A percentile compares a stretch with the other conserved stretches of the same genome.
Evolutionary conservation across 192 early-diverging fungal species (phyloP).

Genomic region (Spizellomyces punctatus): DNA sequence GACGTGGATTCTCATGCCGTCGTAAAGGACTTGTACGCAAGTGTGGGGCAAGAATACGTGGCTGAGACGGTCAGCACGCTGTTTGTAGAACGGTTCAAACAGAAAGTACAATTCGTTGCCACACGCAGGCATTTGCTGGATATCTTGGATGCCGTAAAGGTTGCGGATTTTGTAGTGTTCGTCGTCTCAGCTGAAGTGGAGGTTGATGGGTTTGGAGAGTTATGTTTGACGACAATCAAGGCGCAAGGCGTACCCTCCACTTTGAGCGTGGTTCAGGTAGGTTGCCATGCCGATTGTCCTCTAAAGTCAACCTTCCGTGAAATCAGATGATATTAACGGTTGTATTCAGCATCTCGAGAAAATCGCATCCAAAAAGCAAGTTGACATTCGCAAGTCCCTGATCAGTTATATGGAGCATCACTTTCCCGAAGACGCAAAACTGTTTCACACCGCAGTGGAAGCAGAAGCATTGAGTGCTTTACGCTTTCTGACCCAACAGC

Average conservation of each 20-base stretch:
- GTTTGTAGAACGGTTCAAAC: constrained; percentile 78
- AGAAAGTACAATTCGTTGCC: constrained; percentile 84
- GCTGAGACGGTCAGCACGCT: constrained; percentile 7
- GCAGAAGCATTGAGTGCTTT: constrained; percentile 67
- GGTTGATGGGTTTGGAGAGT: constrained; percentile 92
- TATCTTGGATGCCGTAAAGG: constrained; percentile 86
- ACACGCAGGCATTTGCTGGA: constrained; percentile 77
- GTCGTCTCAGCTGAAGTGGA: constrained; percentile 86
- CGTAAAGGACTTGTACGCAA: constrained; percentile 48
- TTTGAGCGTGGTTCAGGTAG: constrained; percentile 60
- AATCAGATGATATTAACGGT: too few species aligned
- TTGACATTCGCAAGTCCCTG: constrained; percentile 82
- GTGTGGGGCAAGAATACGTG: constrained; percentile 27
- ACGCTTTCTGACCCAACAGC: constrained; percentile 76
- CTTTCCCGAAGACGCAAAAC: constrained; percentile 81
- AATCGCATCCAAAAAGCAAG: constrained; percentile 61
- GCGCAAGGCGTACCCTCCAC: constrained; percentile 83
- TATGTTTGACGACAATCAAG: constrained; percentile 79
- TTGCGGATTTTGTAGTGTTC: constrained; percentile 89
- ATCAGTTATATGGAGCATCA: constrained; percentile 81
- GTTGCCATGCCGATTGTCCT: too few species aligned
- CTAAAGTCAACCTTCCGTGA: too few species aligned
- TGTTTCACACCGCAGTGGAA: constrained; percentile 58
- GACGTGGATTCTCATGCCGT: constrained; percentile 62
- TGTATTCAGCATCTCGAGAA: constrained; percentile 63